These are phyloP conservation scores for Eudorina sp. DNA, from an alignment of 139 green algal genomes.

Conservation along the genomic window DNA sequence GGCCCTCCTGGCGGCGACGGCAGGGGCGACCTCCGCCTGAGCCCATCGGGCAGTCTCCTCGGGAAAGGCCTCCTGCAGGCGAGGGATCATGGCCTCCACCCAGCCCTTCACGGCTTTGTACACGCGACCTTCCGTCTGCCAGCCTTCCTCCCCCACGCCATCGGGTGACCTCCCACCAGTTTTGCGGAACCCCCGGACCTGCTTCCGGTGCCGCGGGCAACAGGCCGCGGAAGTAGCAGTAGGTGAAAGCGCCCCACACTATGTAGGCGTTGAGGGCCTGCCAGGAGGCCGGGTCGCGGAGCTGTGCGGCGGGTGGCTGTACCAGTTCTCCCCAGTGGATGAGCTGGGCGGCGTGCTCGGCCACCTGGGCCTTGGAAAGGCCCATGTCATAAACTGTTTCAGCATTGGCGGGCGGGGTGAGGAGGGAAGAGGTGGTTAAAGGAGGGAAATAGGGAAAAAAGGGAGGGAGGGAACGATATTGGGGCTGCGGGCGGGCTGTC, in stretches of 20 bases:
- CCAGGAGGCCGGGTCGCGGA: background rate
- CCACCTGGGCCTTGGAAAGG: background rate
- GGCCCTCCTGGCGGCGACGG: too few species aligned
- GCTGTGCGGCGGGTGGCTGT: background rate
- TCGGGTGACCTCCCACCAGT: background rate
- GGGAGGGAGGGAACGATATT: too few species aligned
- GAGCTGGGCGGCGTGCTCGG: background rate
- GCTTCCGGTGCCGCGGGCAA: background rate
- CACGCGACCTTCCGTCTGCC: background rate
- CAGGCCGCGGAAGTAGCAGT: conserved; percentile 26
- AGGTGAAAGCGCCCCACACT: conserved; percentile 34
- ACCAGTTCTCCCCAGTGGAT: background rate
- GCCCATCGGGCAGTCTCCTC: too few species aligned
- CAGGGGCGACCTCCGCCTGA: too few species aligned
- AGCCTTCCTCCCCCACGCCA: conserved; percentile 4
- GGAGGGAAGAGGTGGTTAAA: background rate
- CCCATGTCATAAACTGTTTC: background rate
- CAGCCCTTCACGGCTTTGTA: background rate
- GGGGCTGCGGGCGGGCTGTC: too few species aligned
- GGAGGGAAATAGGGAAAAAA: background rate
- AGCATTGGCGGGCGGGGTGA: background rate
- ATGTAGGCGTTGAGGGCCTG: background rate
- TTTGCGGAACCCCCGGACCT: background rate
- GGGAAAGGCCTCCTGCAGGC: too few species aligned
- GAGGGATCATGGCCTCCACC: background rate